Base-by-base conservation (phyloP, 2,329 filamentous ascomycete species). In the Ophiosphaerella korrae region DNA sequence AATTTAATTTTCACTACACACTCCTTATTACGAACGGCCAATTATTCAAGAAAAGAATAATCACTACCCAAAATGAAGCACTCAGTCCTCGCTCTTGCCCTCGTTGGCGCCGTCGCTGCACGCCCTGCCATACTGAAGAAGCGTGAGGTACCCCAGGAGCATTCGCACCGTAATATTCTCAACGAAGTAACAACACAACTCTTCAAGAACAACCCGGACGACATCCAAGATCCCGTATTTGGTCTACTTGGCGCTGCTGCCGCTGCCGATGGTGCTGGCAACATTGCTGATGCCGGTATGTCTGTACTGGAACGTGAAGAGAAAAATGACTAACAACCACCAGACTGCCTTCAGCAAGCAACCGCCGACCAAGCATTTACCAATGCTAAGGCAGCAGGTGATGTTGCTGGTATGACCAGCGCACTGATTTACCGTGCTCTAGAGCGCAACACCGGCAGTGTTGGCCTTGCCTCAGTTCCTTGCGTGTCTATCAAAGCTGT, bases 351-450 rank as follows among this genome's bases (percentile, higher is more conserved):
- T 40, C 83, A 85, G 67, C 82, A 84, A 75, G 77, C 76, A 42
- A 79, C 78, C 32, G 82, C 82, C 11, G 82, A 84, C 53, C 81
- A 83, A 70, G 82, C 82, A 18, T 84, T 84, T 69, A 84, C 81
- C 66, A 84, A 84, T 56, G 81, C 82, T 29, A 84, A 84, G 66
- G 79, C 68, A 0, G 75, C 75, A 18, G 73, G 74, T 11, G 80
- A 84, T 55, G 72, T 84, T 26, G 72, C 77, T 3, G 81, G 80
- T 41, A 81, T 82, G 82, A 79, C 79, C 5, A 78, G 74, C 44
- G 80, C 82, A 2, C 72, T 86, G 52, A 72, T 83, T 49, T 84
- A 76, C 70, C 76, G 78, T 38, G 76, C 79, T 29, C 69, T 84
- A 18, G 85, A 87, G 77, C 80, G 84, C 49, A 87, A 87, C 74